phyloP scores from a whole-genome alignment of 495 filamentous ascomycete genomes.

The Aspergillus panamensis region DNA sequence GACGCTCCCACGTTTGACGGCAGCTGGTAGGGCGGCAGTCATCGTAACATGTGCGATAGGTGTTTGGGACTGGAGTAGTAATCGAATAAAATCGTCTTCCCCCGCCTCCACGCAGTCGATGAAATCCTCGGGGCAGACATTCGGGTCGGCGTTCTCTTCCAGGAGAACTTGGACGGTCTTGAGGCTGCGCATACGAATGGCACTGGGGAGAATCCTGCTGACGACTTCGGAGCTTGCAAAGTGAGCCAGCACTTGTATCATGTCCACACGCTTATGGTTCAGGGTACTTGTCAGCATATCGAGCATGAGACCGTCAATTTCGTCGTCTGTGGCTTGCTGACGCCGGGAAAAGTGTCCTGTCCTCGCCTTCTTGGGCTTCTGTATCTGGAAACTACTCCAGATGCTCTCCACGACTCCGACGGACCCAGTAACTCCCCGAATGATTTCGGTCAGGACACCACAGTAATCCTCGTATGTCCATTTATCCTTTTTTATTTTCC shows the following conservation, averaged over 20 bases:
- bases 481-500: conserved; percentile 15
- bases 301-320: conserved; percentile 10
- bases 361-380: conserved; percentile 13
- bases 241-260: conserved; percentile 13
- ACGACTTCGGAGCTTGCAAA: conserved; percentile 6
- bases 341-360: conserved; percentile 9
- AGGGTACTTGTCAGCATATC: conserved; percentile 5
- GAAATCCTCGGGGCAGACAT: conserved; percentile 8
- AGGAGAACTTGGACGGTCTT: conserved; percentile 4
- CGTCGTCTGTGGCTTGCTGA: conserved; percentile 8
- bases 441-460: conserved; percentile 4
- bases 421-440: background rate
- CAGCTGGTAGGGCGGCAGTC: conserved; percentile 11
- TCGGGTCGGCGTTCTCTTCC: conserved; percentile 14
- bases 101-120: background rate
- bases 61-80: conserved; percentile 8
- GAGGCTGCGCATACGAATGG: conserved; percentile 11
- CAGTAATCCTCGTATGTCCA: conserved; percentile 16
- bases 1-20: conserved; percentile 2
- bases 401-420: conserved; percentile 11
- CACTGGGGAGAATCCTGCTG: conserved; percentile 10
- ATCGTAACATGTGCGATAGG: conserved; percentile 2
- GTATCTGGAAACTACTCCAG: conserved; percentile 8
- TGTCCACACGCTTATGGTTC: conserved; percentile 10
- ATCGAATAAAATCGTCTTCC: conserved; percentile 8